A percentile compares a stretch with the other conserved stretches of the same genome.
These are phyloP conservation scores for Aspergillus oerlinghausenensis DNA, from an alignment of 2,329 filamentous ascomycete species.

Conservation along the genomic window DNA sequence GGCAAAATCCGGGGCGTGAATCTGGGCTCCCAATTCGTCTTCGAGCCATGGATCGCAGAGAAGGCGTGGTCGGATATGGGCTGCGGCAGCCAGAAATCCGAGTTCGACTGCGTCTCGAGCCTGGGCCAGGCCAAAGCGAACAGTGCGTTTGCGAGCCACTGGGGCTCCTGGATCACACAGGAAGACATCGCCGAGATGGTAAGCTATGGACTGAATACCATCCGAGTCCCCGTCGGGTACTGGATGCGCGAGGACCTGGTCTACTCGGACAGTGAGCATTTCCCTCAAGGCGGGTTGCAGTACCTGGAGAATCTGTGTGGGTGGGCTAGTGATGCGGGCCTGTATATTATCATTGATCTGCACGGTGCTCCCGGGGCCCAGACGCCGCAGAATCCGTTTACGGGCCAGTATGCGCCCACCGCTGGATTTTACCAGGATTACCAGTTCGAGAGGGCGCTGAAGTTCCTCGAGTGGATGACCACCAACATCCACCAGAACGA, in stretches of 20 bases:
- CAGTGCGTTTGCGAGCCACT: constrained; percentile 47
- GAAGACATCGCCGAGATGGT: constrained; percentile 48
- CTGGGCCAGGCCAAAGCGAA: constrained; percentile 47
- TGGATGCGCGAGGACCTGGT: constrained; percentile 52
- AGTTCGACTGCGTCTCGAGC: constrained; percentile 52
- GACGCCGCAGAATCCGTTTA: constrained; percentile 43
- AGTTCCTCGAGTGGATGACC: constrained; percentile 56
- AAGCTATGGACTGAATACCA: constrained; percentile 49
- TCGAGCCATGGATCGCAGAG: constrained; percentile 52
- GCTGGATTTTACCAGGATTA: constrained; percentile 55
- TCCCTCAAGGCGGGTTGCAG: constrained; percentile 45
- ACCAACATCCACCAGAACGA: constrained; percentile 46
- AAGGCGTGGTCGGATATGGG: constrained; percentile 47
- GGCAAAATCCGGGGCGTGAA: constrained; percentile 54
- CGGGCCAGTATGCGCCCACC: constrained; percentile 38
- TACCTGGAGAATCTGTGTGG: constrained; percentile 46
- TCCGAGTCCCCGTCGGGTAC: constrained; percentile 54
- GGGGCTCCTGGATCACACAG: constrained; percentile 48
- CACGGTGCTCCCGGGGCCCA: constrained; percentile 52
- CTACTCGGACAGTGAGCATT: constrained; percentile 46
- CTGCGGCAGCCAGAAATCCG: constrained; percentile 43
- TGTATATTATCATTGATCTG: constrained; percentile 53
- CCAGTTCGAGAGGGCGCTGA: constrained; percentile 52
- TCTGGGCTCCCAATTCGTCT: constrained; percentile 49
- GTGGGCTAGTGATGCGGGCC: constrained; percentile 46